Base-by-base conservation (phyloP, 2,329 filamentous ascomycete species). In the Plectosphaerella cucumerina region DNA sequence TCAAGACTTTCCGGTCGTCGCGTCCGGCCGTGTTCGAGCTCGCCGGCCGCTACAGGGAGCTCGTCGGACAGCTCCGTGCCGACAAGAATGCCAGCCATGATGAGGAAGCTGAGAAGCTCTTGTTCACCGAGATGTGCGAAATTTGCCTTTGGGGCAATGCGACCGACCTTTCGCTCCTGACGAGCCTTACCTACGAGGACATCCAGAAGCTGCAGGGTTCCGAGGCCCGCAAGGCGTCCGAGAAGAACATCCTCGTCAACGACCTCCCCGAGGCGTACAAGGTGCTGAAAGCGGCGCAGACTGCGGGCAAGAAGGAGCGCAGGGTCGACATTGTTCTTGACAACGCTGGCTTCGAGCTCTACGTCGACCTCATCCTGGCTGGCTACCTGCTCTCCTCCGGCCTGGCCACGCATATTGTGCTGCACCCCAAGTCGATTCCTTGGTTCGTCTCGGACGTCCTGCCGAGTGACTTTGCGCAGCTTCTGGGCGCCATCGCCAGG, bases 391-490 rank as follows among this genome's bases (percentile, higher is more conserved):
- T 99, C 6, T 85, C 90, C 1, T 79, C 90, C 0, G 89, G 87
- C 1, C 82, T 99, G 6, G 94, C 94, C 0, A 97, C 92, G 0
- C 84, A 84, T 21, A 79, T 99, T 14, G 85, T 97, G 18, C 80
- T 99, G 10, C 92, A 96, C 63, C 92, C 94, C 48, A 99, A 99
- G 73, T 86, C 85, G 20, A 92, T 99, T 52, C 94, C 94, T 1
- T 99, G 94, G 94, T 99, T 97, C 65, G 94, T 99, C 45, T 97
- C 91, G 1, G 94, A 99, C 62, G 94, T 97, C 4, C 71, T 96
- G 11, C 92, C 93, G 0, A 78, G 75, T 39, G 94, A 99, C 70
- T 97, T 97, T 60, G 78, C 77, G 1, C 84, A 86, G n/a, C 80
- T 97, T 3, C 81, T 99, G 48, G 84, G 81, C 56, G 89, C 87